Conservation (phyloP, 306 rosid genomes). For the Casuarina cunninghamiana region DNA sequence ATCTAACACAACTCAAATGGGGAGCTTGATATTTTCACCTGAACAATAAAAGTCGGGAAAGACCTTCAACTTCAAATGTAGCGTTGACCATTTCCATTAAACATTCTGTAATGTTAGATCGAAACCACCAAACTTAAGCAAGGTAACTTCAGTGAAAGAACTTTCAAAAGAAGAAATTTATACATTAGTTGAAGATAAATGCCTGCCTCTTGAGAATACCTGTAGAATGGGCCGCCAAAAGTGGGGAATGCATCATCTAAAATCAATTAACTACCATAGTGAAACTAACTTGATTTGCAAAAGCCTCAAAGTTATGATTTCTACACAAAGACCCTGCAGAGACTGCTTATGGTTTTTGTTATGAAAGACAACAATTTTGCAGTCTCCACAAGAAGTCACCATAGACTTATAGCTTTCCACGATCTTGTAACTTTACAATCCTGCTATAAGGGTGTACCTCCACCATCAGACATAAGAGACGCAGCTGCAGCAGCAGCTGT, state of each 20-base stretch:
- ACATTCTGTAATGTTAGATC: no score
- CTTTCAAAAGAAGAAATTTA: no score
- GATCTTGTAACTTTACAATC: slow-evolving; percentile 11
- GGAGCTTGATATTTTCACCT: no score
- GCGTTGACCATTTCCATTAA: no score
- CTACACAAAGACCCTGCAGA: background rate
- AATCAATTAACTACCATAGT: background rate
- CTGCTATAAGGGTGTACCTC: slow-evolving; percentile 62
- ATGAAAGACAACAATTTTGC: background rate
- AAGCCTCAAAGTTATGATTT: background rate
- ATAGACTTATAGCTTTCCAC: background rate
- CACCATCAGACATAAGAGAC: slow-evolving; percentile 89
- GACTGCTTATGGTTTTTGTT: background rate
- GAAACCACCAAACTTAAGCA: no score
- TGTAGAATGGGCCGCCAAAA: background rate
- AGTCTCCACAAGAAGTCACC: background rate
- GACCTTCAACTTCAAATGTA: no score
- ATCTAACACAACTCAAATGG: no score
- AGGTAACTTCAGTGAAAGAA: no score
- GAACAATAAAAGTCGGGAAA: no score
- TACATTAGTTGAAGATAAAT: background rate
- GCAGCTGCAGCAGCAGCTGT: slow-evolving; percentile 99
- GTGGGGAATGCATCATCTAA: background rate
- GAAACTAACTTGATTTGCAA: background rate
- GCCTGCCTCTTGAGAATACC: background rate